phyloP scores from a whole-genome alignment of 1,284 basidiomycete genomes.

The Sporisorium reilianum region DNA sequence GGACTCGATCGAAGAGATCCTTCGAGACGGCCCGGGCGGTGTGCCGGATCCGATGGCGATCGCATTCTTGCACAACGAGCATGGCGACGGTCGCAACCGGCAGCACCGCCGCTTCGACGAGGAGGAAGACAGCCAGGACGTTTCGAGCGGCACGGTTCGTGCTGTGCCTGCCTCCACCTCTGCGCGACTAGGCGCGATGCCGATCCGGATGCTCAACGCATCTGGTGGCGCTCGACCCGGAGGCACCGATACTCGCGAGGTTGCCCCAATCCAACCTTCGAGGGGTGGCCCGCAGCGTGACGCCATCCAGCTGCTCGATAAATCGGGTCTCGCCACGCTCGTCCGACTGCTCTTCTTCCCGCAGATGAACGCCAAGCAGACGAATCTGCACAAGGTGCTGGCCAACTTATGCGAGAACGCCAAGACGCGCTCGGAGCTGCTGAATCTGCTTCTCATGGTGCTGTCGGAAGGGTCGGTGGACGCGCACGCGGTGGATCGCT shows the following conservation, averaged over 20 bases:
- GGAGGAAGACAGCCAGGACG: conserved; percentile 39
- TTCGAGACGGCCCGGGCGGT: conserved; percentile 85
- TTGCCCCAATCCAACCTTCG: conserved; percentile 5
- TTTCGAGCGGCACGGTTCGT: conserved; percentile 33
- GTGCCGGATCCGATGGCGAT: conserved; percentile 81
- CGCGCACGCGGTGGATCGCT: conserved; percentile 89
- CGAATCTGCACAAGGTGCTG: conserved; percentile 86
- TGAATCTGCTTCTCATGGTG: conserved; percentile 90
- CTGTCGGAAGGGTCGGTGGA: conserved; percentile 95
- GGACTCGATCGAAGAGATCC: conserved; percentile 76
- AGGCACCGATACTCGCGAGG: conserved; percentile 5
- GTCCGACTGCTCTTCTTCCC: conserved; percentile 97
- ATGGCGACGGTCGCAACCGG: conserved; percentile 21
- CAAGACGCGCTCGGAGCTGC: conserved; percentile 89
- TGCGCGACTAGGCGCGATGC: conserved; percentile 8
- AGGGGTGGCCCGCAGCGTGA: conserved; percentile 72
- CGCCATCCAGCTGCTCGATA: conserved; percentile 93
- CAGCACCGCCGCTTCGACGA: conserved; percentile 43
- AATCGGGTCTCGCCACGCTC: conserved; percentile 86
- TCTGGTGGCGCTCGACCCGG: conserved; percentile 15
- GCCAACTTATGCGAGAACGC: conserved; percentile 95
- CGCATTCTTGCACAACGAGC: conserved; percentile 19
- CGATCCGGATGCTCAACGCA: conserved; percentile 30
- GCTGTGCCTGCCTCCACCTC: conserved; percentile 17
- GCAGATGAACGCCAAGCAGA: conserved; percentile 83